Base-by-base conservation (phyloP, 1,284 basidiomycete species). In the Erythrobasidium hasegawianum region DNA sequence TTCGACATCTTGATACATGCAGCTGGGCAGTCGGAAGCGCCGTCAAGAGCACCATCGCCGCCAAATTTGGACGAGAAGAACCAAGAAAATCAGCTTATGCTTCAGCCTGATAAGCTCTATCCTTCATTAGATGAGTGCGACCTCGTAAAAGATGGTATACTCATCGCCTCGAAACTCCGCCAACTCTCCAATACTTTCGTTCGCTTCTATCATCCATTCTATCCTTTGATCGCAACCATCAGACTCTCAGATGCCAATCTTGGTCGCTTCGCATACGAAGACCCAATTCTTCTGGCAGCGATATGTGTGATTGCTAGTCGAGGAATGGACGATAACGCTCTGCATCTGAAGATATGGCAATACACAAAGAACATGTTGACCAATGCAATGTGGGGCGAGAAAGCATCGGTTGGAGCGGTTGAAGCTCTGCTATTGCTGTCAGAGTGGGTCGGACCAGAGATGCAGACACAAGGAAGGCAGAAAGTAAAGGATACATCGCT, bases 401-500 rank as follows among this genome's bases (percentile, higher is more conserved):
- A 16, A 24, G n/a, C 16, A 47, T 47, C 43, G 8, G 43, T 47
- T 8, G 43, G 43, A n/a, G 43, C 43, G 4, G 43, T 47, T 7
- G 43, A 47, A 14, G 43, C 43, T 47, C 16, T 47, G 43, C 22
- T 47, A 14, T 24, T 47, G 43, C 43, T 47, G 43, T 47, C 43
- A 14, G 43, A 47, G 22, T 47, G 43, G 43, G 22, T 47, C 22
- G 43, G 43, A 7, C 43, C 43, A 47, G 43, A 47, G 43, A n/a
- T 47, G 43, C 43, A 47, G 43, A 7, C 16, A 14, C 43, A 47
- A 24, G 16, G n/a, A 7, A 47, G 22, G 43, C 16, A 47, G n/a
- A 47, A 47, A 24, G 43, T 47, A n/a, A 47, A 47, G 22, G 43
- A 47, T 47, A 47, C n/a, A 5, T 47, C 43, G n/a, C 43, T 47